Conservation (phyloP, 768 basidiomycete species). For the Xerocomellus dryophilus region DNA sequence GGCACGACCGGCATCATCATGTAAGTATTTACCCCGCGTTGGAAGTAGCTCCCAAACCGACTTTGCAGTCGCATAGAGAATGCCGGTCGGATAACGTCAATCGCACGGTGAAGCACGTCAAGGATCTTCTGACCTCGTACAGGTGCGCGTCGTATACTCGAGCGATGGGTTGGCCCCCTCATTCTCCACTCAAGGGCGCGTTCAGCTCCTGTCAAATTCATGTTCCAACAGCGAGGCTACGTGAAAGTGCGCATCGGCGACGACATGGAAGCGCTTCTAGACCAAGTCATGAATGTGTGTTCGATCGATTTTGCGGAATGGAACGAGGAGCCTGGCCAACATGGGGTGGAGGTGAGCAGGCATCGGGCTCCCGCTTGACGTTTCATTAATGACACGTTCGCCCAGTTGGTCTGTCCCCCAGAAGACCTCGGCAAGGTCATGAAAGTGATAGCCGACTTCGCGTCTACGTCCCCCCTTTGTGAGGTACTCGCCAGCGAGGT, state of each 20-base stretch:
- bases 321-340: slow-evolving; percentile 32
- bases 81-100: slow-evolving; percentile 64
- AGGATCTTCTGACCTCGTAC: slow-evolving; percentile 47
- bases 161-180: not conserved
- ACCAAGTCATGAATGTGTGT: slow-evolving; percentile 38
- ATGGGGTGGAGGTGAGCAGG: slow-evolving; percentile 34
- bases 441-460: slow-evolving; percentile 29
- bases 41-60: slow-evolving; percentile 18
- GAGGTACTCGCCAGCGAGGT: slow-evolving; percentile 50
- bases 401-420: slow-evolving; percentile 46
- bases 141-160: slow-evolving; percentile 35
- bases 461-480: slow-evolving; percentile 27
- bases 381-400: not conserved
- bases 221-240: slow-evolving; percentile 57
- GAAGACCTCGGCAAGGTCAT: slow-evolving; percentile 39
- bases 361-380: not conserved
- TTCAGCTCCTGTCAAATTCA: slow-evolving; percentile 60
- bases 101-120: slow-evolving; percentile 56
- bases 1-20: slow-evolving; percentile 62
- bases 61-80: slow-evolving; percentile 39
- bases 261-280: slow-evolving; percentile 36
- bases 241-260: slow-evolving; percentile 44
- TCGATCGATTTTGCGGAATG: slow-evolving; percentile 46
- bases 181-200: slow-evolving; percentile 45
- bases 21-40: slow-evolving; percentile 37